A percentile compares a stretch with the other conserved stretches of the same genome.
Conservation (phyloP, 2,329 filamentous ascomycete species). For the Ophiostoma triangulosporum region DNA sequence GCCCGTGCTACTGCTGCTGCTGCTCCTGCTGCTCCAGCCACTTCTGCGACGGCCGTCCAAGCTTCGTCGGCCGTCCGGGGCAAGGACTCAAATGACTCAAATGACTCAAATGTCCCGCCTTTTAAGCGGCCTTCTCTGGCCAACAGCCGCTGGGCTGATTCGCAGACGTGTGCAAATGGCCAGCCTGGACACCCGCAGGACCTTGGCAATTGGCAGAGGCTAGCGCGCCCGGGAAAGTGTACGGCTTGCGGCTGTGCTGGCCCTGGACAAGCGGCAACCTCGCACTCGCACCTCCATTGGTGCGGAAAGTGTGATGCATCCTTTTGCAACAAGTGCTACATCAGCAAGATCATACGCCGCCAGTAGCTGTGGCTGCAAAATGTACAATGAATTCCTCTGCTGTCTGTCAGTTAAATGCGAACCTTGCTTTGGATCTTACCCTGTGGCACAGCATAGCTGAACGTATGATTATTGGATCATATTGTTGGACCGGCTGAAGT, state of each 20-base stretch:
- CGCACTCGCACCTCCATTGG: background rate
- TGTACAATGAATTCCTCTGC: background rate
- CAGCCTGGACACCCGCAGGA: background rate
- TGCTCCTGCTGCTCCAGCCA: background rate
- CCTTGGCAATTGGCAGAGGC: background rate
- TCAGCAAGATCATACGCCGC: background rate
- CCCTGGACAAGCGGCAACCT: background rate
- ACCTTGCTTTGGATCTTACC: too few relatives aligned
- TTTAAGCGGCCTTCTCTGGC: background rate
- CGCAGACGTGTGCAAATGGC: background rate
- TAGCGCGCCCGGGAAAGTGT: background rate
- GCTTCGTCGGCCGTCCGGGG: too few relatives aligned
- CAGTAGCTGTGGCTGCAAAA: background rate
- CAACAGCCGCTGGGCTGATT: slow-evolving; percentile 5
- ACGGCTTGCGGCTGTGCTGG: background rate
- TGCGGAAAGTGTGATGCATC: background rate
- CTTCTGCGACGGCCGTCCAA: background rate
- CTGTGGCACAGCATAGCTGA: too few relatives aligned
- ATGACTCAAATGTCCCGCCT: background rate
- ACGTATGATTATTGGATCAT: background rate
- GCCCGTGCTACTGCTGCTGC: background rate
- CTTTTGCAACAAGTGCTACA: background rate
- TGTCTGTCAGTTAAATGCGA: background rate
- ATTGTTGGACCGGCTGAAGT: too few relatives aligned
- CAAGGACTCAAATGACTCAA: too few relatives aligned